Conservation (phyloP, 495 filamentous ascomycete species). For the Neurospora tetrasperma region DNA sequence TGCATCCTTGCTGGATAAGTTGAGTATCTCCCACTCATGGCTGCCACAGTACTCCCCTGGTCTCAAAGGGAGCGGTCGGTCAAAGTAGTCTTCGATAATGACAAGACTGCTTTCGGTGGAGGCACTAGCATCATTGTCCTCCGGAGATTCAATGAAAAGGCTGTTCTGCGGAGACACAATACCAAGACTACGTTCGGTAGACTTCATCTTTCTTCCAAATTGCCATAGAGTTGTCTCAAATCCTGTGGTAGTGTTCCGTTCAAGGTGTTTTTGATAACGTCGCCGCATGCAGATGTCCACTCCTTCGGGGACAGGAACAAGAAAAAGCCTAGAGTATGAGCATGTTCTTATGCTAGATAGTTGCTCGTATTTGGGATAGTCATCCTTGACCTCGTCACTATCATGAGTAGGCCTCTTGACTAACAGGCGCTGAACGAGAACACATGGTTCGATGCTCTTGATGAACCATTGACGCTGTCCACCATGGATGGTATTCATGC, state of each 20-base stretch:
- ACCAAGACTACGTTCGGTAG: neutral
- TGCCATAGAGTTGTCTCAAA: neutral
- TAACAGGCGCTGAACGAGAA: neutral
- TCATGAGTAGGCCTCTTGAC: neutral
- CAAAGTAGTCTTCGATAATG: neutral
- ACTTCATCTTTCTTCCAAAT: neutral
- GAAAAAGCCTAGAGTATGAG: neutral
- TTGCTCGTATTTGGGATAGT: neutral
- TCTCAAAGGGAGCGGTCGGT: neutral
- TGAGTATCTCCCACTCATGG: neutral
- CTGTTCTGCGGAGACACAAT: neutral
- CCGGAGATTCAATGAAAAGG: neutral
- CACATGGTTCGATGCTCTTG: neutral
- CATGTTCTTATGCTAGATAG: neutral
- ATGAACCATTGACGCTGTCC: neutral
- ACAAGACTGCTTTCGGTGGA: neutral
- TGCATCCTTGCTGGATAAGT: neutral
- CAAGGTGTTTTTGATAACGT: neutral
- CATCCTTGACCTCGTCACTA: neutral
- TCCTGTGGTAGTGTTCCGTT: neutral
- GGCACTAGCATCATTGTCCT: neutral
- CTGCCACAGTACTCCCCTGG: neutral
- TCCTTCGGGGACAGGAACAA: neutral
- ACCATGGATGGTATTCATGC: neutral
- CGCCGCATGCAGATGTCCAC: neutral